Evolutionary conservation across 2,329 filamentous ascomycete genomes (phyloP), one percentile per base, ranked within the genome.

Genomic region (Beauveria asiatica): DNA sequence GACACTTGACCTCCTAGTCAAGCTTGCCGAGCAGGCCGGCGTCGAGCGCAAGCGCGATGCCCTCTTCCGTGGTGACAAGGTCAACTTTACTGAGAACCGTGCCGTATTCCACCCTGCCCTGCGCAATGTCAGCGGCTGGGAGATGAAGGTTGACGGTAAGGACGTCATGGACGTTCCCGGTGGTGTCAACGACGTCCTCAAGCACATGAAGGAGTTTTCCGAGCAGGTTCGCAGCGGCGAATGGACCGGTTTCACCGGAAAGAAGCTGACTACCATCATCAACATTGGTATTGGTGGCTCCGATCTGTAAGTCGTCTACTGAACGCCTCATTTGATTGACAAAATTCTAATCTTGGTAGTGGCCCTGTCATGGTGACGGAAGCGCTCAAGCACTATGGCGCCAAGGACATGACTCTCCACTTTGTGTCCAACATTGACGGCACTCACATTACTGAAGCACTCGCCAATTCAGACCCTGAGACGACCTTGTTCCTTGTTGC

Each of bases 381-480:
- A 78, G 92, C 94, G 50, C 85, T 99, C 69, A 97, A 97, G 83
- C 83, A 92, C 72, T 99, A 99, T 75, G 90, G 90, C 53, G 87
- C 91, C 73, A 84, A 86, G 63, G 87, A 88, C 76, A 84, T 92
- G 79, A 97, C 87, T 65, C 84, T 97, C 50, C 93, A 97, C 83
- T 99, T 99, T 70, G 94, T 99, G 67, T 97, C 93, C 80, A 99
- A 99, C 83, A 97, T 99, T 72, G 94, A 99, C 73, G 94, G 94
- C 67, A 99, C 94, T 59, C 94, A 99, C 80, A 91, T 97, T 74
- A 90, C 92, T 52, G 94, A 99, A 79, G 92, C 94, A 55, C 84
- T 97, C 63, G 87, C 85, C 72, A 78, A 86, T 69, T 96, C 93
- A 9, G 86, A 99, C 75, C 93, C 93, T 53, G 94, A 99, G 80